Evolutionary conservation across 768 basidiomycete genomes (phyloP).

Genomic region (Kondoa subrosea): DNA sequence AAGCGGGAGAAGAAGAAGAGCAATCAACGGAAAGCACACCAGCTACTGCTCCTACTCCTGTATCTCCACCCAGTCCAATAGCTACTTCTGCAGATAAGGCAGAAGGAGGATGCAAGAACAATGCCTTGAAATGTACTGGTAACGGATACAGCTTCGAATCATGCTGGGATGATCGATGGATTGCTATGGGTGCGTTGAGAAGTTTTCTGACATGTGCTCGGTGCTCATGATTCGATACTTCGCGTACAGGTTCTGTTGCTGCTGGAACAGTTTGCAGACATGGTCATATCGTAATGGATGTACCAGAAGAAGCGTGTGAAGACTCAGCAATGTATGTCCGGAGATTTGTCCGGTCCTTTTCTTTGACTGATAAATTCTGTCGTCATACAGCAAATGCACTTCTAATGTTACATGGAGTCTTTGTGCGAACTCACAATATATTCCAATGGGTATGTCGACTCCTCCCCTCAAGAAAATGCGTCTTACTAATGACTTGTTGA

Average conservation of each 20-base stretch:
- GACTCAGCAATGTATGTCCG: neutral
- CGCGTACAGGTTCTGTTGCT: neutral
- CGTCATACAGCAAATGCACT: neutral
- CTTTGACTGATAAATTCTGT: neutral
- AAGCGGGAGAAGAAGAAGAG: neutral
- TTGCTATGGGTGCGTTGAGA: neutral
- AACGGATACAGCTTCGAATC: neutral
- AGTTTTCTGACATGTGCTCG: neutral
- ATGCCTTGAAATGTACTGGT: neutral
- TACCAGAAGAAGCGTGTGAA: neutral
- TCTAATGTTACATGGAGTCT: neutral
- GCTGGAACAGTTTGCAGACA: neutral
- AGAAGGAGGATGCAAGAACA: neutral
- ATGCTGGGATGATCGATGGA: neutral
- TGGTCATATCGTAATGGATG: neutral
- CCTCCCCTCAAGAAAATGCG: too few relatives aligned
- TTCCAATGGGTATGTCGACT: too few relatives aligned
- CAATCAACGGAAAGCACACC: neutral
- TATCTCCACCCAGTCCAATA: neutral
- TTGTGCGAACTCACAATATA: neutral
- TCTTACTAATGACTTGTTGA: too few relatives aligned
- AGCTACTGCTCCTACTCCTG: neutral
- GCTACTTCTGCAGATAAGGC: neutral
- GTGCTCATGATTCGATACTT: too few relatives aligned
- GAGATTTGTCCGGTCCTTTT: neutral